These are phyloP conservation scores for Penicillium canariense DNA, from an alignment of 495 filamentous ascomycete species.

Conservation along the genomic window DNA sequence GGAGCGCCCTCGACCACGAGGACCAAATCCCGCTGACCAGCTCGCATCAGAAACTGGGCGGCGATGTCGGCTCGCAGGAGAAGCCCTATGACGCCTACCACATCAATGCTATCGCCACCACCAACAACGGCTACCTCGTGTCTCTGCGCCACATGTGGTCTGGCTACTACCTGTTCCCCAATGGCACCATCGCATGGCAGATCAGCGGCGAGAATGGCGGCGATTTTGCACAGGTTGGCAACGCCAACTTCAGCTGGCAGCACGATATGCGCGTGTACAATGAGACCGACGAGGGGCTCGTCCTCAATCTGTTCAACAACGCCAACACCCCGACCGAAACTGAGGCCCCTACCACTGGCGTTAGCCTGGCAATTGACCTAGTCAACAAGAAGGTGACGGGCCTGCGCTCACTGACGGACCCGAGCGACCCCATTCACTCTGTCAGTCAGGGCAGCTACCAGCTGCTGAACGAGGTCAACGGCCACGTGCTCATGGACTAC, in stretches of 20 bases:
- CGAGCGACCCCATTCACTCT: slow-evolving; percentile 36
- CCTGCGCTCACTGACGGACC: slow-evolving; percentile 32
- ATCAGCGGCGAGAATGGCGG: slow-evolving; percentile 38
- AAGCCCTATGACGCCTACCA: slow-evolving; percentile 40
- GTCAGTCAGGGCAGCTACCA: slow-evolving; percentile 51
- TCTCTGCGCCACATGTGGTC: slow-evolving; percentile 37
- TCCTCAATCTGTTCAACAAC: slow-evolving; percentile 35
- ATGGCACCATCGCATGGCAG: slow-evolving; percentile 42
- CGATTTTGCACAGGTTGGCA: slow-evolving; percentile 40
- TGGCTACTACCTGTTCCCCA: slow-evolving; percentile 33
- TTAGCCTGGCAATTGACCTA: slow-evolving; percentile 41
- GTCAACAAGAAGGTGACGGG: slow-evolving; percentile 39
- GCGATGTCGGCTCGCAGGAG: slow-evolving; percentile 19
- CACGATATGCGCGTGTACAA: slow-evolving; percentile 43
- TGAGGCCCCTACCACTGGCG: slow-evolving; percentile 30
- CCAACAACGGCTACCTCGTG: slow-evolving; percentile 39
- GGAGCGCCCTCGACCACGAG: slow-evolving; percentile 33
- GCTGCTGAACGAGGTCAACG: slow-evolving; percentile 33
- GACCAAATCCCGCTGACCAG: slow-evolving; percentile 22
- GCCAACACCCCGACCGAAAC: slow-evolving; percentile 32
- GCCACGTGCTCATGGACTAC: slow-evolving; percentile 47
- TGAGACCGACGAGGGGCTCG: slow-evolving; percentile 28
- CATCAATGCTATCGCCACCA: slow-evolving; percentile 38
- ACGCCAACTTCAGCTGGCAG: slow-evolving; percentile 45
- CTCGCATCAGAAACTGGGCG: slow-evolving; percentile 21